These are phyloP conservation scores for Colletotrichum sp. DNA, from an alignment of 2,329 filamentous ascomycete species.

Conservation along the genomic window DNA sequence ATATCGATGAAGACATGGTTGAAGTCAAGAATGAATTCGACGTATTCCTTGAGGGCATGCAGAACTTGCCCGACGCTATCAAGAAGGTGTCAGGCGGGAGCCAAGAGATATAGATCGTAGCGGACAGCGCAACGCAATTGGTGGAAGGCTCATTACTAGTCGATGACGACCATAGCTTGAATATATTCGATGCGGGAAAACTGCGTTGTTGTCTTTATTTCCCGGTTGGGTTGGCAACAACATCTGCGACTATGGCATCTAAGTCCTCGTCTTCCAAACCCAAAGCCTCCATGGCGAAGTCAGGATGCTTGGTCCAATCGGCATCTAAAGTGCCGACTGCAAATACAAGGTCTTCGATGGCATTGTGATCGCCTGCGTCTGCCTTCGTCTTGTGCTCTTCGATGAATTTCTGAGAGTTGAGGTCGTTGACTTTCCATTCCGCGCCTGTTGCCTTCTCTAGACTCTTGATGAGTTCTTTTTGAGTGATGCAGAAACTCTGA, in stretches of 20 bases:
- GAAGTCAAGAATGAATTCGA: slow-evolving; percentile 45
- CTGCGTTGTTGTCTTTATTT: neutral
- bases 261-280: slow-evolving; percentile 52
- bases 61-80: slow-evolving; percentile 14
- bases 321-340: slow-evolving; percentile 52
- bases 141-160: neutral
- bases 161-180: neutral
- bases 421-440: slow-evolving; percentile 32
- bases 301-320: slow-evolving; percentile 50
- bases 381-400: slow-evolving; percentile 38
- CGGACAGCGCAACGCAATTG: neutral
- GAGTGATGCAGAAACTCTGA: slow-evolving; percentile 45
- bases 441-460: slow-evolving; percentile 36
- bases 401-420: slow-evolving; percentile 46
- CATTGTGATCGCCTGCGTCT: slow-evolving; percentile 40
- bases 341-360: slow-evolving; percentile 54
- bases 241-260: slow-evolving; percentile 42
- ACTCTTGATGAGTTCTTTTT: slow-evolving; percentile 36
- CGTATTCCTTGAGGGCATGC: slow-evolving; percentile 29
- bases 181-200: neutral
- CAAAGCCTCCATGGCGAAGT: slow-evolving; percentile 52
- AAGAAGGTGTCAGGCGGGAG: neutral
- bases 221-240: slow-evolving; percentile 29
- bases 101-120: neutral
- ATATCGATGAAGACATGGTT: slow-evolving; percentile 51